Base-by-base conservation (phyloP, 495 filamentous ascomycete genomes). In the Hyphodiscus hymeniophilus region DNA sequence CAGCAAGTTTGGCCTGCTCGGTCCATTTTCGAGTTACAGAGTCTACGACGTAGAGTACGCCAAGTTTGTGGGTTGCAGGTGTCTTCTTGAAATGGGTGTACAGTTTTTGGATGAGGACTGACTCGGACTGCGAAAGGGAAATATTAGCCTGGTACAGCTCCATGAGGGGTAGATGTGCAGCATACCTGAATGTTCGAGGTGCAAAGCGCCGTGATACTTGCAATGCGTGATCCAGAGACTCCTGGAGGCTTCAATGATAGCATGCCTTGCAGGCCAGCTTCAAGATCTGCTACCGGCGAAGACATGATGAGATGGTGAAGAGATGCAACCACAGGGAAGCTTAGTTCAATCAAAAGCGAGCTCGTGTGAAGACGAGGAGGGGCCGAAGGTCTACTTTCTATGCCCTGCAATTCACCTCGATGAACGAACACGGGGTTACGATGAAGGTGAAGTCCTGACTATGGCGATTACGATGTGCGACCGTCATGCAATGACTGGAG, bases 11-110 rank as follows among this genome's bases (percentile, higher is more conserved):
- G 53, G 92, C 94, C 65, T 86, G 84, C 66, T 98, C 90, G 78
- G 95, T 79, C 89, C 94, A 98, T 70, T 90, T 88, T 68, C 92
- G 86, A 65, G 89, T 89, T 82, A 98, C 89, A 76, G 90, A 95
- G 77, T 98, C 94, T 94, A 98, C 87, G 72, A 97, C 89, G 82
- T 98, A 98, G 72, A 98, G 82, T 61, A 96, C 89, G 67, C 92
- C 92, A 72, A 98, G 74, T 72, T 98, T 98, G 78, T 97, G 90
- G 62, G 89, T 91, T 59, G 79, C 79, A 38, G 89, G 90, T 54
- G 89, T 82, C 71, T 89, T 95, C 68, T 94, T 95, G 82, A 96
- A 94, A 60, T 95, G 89, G 31, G 87, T 90, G 72, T 85, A 95
- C 60, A 98, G 81, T 62, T 95, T 96, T 61, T 94, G 88, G 60